A percentile compares a stretch with the other conserved stretches of the same genome.
Evolutionary conservation across 441 rosid species (phyloP).

Genomic region (Bruguiera hainesii): DNA sequence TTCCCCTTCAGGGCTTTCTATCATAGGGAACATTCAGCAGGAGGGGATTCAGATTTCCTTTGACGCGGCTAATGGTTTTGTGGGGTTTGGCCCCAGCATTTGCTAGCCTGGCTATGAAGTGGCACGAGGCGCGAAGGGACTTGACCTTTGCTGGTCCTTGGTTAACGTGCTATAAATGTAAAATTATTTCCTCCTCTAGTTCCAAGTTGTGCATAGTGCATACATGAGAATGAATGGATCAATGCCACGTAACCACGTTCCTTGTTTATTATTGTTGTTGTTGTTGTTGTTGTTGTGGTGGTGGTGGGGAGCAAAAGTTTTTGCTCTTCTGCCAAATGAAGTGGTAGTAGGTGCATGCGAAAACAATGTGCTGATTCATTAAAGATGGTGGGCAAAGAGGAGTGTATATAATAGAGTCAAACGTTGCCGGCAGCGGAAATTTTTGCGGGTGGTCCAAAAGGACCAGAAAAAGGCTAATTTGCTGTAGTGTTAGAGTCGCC

Average conservation of each 20-base stretch:
- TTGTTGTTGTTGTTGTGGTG: too few relatives aligned
- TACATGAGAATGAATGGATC: background rate
- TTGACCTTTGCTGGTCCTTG: constrained; percentile 28
- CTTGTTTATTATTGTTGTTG: background rate
- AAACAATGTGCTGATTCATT: background rate
- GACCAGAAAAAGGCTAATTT: constrained; percentile 18
- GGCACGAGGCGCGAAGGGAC: background rate
- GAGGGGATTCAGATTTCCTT: constrained; percentile 90
- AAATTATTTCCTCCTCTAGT: background rate
- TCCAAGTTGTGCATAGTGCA: background rate
- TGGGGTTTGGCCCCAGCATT: constrained; percentile 88
- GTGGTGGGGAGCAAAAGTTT: too few relatives aligned
- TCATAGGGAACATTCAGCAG: constrained; percentile 93
- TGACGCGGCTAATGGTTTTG: constrained; percentile 89
- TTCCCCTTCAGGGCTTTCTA: constrained; percentile 69
- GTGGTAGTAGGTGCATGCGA: background rate
- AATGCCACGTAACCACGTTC: background rate
- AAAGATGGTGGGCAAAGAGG: background rate
- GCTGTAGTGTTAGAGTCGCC: constrained; percentile 10
- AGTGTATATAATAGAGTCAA: constrained; percentile 10
- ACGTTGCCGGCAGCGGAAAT: background rate
- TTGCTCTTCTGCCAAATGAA: background rate
- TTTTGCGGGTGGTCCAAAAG: constrained; percentile 24
- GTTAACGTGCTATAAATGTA: background rate
- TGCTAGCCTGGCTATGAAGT: constrained; percentile 37